Evolutionary conservation across 2,329 filamentous ascomycete genomes (phyloP), one percentile per base, ranked within the genome.

Genomic region (Rhynchosporium graminicola): DNA sequence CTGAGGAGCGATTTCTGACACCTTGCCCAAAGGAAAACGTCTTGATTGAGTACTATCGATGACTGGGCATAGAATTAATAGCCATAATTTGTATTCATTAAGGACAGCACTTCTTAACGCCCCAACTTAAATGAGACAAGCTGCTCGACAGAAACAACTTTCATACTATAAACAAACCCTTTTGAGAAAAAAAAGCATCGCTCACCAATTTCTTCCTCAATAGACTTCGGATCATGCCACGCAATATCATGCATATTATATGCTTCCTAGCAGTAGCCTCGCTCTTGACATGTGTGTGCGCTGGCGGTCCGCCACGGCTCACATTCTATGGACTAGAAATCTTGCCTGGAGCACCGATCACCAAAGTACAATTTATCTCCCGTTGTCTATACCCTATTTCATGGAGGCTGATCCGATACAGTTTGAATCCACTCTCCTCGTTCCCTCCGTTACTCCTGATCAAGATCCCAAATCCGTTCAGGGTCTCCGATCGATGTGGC

Each of bases 401-500:
- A 7, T 40, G 2, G 28, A 20, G 5, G 42, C 56, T 64, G 26
- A 64, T 5, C 13, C 2, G 3, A 12, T 0, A 2, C 10, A 60
- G 50, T 60, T 60, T n/a, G 40, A 60, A 31, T 33, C 33, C 9
- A 60, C 50, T 10, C 38, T 60, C 12, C 33, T 55, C 5, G 15
- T 60, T 28, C 54, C 54, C 13, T 15, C 40, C 1, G 54, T 57
- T 4, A 57, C 40, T 4, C 54, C 40, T 5, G 54, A 57, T 28
- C 29, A 29, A 10, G 29, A 57, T 13, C 40, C 54, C n/a, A 7
- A 13, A 1, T 45, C 80, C 80, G 0, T 80, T 77, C 4, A 77
- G 77, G 33, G 80, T 74, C 15, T 84, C 77, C 65, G 84, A 83
- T 60, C 78, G 77, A 60, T 82, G 77, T 0, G 83, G 82, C 0